Conservation (phyloP, 2,329 filamentous ascomycete species). For the Pseudogymnoascus sp. region DNA sequence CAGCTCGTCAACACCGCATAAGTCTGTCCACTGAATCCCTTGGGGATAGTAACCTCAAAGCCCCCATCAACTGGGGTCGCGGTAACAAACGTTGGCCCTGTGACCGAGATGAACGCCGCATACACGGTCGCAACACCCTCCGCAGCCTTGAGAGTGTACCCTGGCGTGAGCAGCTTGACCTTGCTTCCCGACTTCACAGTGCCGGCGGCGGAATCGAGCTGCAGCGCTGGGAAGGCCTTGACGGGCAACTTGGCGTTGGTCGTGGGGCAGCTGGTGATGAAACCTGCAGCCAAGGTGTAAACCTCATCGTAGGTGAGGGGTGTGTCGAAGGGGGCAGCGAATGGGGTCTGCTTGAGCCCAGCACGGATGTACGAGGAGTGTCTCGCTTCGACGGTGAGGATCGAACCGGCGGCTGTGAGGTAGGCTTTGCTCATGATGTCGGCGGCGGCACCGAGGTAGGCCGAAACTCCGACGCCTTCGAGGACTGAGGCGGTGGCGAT, state of each 20-base stretch:
- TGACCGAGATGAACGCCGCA: constrained; percentile 34
- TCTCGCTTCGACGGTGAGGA: constrained; percentile 57
- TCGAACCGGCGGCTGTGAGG: constrained; percentile 52
- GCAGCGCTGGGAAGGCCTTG: constrained; percentile 49
- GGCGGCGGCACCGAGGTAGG: constrained; percentile 55
- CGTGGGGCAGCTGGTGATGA: constrained; percentile 50
- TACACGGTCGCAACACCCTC: constrained; percentile 25
- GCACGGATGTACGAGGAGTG: constrained; percentile 55
- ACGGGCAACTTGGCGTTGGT: constrained; percentile 48
- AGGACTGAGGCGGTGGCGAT: constrained; percentile 45
- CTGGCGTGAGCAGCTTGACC: constrained; percentile 24
- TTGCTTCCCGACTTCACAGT: constrained; percentile 21
- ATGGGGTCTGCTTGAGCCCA: constrained; percentile 41
- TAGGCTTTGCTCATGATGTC: constrained; percentile 49
- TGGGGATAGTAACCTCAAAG: constrained; percentile 26
- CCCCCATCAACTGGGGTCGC: constrained; percentile 23
- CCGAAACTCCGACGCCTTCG: constrained; percentile 50
- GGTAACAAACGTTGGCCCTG: constrained; percentile 30
- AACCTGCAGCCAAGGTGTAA: constrained; percentile 55
- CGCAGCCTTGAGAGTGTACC: constrained; percentile 19
- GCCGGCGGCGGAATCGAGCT: constrained; percentile 21
- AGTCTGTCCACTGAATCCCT: constrained; percentile 32
- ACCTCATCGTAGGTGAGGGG: constrained; percentile 52
- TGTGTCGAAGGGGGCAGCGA: constrained; percentile 52
- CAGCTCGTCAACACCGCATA: constrained; percentile 34